A percentile compares a stretch with the other conserved stretches of the same genome.
These are phyloP conservation scores for Hypoxylon fragiforme DNA, from an alignment of 495 filamentous ascomycete species.

Conservation along the genomic window DNA sequence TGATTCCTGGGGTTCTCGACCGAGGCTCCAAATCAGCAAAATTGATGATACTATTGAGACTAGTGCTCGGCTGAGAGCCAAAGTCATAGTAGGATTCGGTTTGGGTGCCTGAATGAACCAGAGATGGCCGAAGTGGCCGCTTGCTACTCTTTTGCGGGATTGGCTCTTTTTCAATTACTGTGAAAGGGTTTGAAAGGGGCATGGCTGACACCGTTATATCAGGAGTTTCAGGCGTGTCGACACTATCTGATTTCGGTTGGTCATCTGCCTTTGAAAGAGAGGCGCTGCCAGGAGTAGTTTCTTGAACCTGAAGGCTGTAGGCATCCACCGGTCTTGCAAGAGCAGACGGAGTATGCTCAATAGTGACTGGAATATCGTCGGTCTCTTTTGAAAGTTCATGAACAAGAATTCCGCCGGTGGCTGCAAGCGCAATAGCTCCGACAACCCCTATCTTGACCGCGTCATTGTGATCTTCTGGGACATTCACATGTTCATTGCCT, in stretches of 20 bases:
- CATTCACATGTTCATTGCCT: background rate
- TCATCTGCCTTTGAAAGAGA: slow-evolving; percentile 7
- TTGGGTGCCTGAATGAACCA: slow-evolving; percentile 38
- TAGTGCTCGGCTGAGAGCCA: slow-evolving; percentile 6
- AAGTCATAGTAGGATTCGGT: slow-evolving; percentile 40
- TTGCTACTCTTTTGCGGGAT: slow-evolving; percentile 36
- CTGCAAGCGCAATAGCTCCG: slow-evolving; percentile 6
- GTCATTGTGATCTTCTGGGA: background rate
- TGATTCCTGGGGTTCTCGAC: slow-evolving; percentile 46
- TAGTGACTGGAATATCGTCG: background rate
- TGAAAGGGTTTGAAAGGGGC: slow-evolving; percentile 46
- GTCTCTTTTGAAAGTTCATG: background rate
- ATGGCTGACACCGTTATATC: slow-evolving; percentile 36
- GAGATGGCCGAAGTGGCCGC: slow-evolving; percentile 20
- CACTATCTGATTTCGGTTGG: slow-evolving; percentile 13
- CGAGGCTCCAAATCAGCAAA: slow-evolving; percentile 41
- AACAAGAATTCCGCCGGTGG: background rate
- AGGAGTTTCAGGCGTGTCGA: slow-evolving; percentile 28
- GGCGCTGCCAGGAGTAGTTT: background rate
- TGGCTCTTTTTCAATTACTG: slow-evolving; percentile 38
- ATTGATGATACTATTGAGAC: slow-evolving; percentile 6
- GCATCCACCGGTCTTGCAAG: too few species aligned
- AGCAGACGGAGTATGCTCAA: background rate
- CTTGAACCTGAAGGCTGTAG: background rate
- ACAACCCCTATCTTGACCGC: slow-evolving; percentile 1